Percentiles rank a stretch among this genome's conserved stretches.
phyloP scores from a whole-genome alignment of 2,329 filamentous ascomycete species.

The Triangularia setosa region DNA sequence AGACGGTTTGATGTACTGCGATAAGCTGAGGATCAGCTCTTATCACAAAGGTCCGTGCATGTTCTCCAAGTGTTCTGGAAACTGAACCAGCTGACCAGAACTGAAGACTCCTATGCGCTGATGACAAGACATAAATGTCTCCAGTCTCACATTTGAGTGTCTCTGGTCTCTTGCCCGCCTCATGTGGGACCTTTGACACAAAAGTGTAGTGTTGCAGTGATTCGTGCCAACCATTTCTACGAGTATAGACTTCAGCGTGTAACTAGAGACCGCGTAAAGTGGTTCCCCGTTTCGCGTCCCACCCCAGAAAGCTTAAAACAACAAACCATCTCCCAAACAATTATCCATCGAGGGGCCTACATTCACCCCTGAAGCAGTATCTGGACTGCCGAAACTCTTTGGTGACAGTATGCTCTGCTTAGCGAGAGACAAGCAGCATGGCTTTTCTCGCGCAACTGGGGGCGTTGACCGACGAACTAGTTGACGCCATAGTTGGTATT shows the following conservation, averaged over 20 bases:
- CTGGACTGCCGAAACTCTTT: background rate
- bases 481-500: conserved; percentile 58
- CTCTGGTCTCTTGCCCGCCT: background rate
- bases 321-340: background rate
- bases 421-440: conserved; percentile 46
- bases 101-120: background rate
- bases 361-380: background rate
- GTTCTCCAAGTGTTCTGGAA: background rate
- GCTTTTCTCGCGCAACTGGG: conserved; percentile 64
- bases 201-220: background rate
- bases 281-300: conserved; percentile 1
- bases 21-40: background rate
- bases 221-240: background rate
- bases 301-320: background rate
- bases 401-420: conserved; percentile 19
- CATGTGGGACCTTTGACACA: background rate
- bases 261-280: background rate
- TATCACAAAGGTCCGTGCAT: background rate
- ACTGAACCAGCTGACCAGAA: background rate
- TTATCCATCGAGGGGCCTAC: background rate
- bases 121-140: background rate
- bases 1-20: conserved; percentile 1
- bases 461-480: conserved; percentile 65
- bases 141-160: background rate
- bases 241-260: background rate